A percentile compares a stretch with the other conserved stretches of the same genome.
phyloP scores from a whole-genome alignment of 768 basidiomycete species.

The Pholiota microspora region DNA sequence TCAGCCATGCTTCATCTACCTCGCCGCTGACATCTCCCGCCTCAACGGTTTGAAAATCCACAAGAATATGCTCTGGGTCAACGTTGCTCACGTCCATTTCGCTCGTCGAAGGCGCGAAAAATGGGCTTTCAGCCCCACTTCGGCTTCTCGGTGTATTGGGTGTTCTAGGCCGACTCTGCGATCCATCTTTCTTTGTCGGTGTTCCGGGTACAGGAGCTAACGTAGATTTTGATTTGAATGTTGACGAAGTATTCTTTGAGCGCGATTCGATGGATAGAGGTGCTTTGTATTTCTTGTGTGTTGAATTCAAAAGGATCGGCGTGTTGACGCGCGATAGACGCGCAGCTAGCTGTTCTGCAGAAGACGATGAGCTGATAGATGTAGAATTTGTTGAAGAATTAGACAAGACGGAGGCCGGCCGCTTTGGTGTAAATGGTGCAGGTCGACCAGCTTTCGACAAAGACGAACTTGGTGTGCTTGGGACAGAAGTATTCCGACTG shows the following conservation, averaged over 20 bases:
- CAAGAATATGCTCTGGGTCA: slow-evolving; percentile 72
- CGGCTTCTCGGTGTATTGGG: slow-evolving; percentile 50
- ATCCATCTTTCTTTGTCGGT: slow-evolving; percentile 43
- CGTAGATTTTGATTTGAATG: slow-evolving; percentile 29
- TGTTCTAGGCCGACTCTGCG: slow-evolving; percentile 44
- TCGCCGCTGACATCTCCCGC: slow-evolving; percentile 65
- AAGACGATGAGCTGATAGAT: background rate
- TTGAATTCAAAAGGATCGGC: slow-evolving; percentile 22
- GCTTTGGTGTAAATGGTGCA: slow-evolving; percentile 55
- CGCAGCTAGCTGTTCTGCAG: slow-evolving; percentile 15
- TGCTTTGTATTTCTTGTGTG: slow-evolving; percentile 68
- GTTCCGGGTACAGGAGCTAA: slow-evolving; percentile 52
- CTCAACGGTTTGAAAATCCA: slow-evolving; percentile 74
- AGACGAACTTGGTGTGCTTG: slow-evolving; percentile 25
- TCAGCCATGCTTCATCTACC: slow-evolving; percentile 57
- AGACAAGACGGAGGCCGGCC: slow-evolving; percentile 35
- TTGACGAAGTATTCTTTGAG: slow-evolving; percentile 19
- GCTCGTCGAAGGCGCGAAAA: slow-evolving; percentile 44
- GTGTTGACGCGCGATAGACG: slow-evolving; percentile 21
- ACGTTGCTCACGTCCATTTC: slow-evolving; percentile 77
- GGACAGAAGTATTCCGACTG: slow-evolving; percentile 18
- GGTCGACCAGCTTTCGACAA: slow-evolving; percentile 37
- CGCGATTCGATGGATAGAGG: slow-evolving; percentile 47
- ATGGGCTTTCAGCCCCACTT: slow-evolving; percentile 47
- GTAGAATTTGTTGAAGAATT: slow-evolving; percentile 17